Conservation (phyloP, 345 rosid genomes). For the Eucalyptus decipiens region DNA sequence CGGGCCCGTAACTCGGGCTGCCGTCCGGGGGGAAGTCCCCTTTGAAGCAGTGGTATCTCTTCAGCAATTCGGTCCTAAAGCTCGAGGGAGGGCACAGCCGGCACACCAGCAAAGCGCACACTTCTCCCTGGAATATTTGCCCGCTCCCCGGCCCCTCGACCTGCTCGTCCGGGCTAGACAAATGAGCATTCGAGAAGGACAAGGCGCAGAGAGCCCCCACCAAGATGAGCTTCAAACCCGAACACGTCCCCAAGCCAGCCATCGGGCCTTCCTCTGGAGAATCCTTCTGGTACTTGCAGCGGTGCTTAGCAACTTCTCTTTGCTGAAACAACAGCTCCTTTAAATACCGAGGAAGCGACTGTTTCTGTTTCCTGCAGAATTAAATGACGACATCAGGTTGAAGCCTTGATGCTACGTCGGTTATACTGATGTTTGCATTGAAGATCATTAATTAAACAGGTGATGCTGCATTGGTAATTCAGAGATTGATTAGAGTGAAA, state of each 20-base stretch:
- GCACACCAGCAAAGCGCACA: neutral
- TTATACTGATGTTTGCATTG: neutral
- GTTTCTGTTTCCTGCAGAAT: neutral
- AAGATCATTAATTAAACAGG: neutral
- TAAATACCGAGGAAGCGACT: neutral
- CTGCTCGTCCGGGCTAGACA: neutral
- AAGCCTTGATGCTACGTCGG: neutral
- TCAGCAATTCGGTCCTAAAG: neutral
- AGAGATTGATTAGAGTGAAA: neutral
- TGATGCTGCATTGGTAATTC: neutral
- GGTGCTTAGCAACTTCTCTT: neutral
- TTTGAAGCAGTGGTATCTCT: neutral
- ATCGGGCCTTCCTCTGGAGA: neutral
- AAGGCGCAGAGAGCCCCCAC: neutral
- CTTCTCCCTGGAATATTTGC: neutral
- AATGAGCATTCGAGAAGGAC: neutral
- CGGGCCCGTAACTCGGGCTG: neutral
- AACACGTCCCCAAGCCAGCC: neutral
- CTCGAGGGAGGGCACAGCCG: neutral
- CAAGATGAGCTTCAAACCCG: neutral
- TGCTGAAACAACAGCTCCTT: neutral
- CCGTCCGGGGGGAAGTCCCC: neutral
- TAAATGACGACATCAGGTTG: neutral
- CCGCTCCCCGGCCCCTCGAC: neutral
- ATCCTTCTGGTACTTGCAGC: neutral